Evolutionary conservation across 192 early-diverging fungal species (phyloP).

Genomic region (Allomyces javanicus): DNA sequence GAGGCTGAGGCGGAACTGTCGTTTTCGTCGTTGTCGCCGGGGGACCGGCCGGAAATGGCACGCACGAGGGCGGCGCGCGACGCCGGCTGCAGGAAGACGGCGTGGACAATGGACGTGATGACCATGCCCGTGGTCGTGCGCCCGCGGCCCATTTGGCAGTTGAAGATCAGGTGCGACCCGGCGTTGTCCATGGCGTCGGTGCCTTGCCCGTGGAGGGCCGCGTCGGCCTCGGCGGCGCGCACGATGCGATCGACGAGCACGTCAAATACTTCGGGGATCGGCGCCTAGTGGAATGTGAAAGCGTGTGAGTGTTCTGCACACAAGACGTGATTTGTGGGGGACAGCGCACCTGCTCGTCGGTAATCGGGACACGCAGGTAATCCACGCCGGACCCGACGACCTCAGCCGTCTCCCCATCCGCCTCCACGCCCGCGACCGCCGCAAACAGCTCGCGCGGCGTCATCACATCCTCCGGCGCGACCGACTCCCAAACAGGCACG

Average conservation of each 20-base stretch:
- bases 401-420: conserved; percentile 19
- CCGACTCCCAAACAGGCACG: conserved; percentile 33
- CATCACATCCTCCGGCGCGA: conserved; percentile 23
- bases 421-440: conserved; percentile 27
- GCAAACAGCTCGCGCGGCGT: conserved; percentile 36
- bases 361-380: conserved; percentile 39
- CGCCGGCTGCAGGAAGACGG: conserved; percentile 2
- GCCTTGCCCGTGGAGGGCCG: not conserved
- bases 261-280: conserved; percentile 48
- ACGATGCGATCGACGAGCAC: conserved; percentile 27
- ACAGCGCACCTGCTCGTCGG: conserved; percentile 3
- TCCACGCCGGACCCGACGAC: conserved; percentile 31
- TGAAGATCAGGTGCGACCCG: conserved; percentile 31
- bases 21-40: too few relatives aligned
- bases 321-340: not conserved
- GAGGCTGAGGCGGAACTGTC: too few relatives aligned
- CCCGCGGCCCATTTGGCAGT: conserved; percentile 54
- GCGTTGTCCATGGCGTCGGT: not conserved
- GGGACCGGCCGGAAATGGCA: too few relatives aligned
- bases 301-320: not conserved
- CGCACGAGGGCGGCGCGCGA: conserved; percentile 2
- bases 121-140: conserved; percentile 33
- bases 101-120: conserved; percentile 23
- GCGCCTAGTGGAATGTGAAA: conserved; percentile 38
- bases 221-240: conserved; percentile 2